Evolutionary conservation across 805 yeast genomes (phyloP), one percentile per base, ranked within the genome.

Genomic region (Suhomyces sp.): DNA sequence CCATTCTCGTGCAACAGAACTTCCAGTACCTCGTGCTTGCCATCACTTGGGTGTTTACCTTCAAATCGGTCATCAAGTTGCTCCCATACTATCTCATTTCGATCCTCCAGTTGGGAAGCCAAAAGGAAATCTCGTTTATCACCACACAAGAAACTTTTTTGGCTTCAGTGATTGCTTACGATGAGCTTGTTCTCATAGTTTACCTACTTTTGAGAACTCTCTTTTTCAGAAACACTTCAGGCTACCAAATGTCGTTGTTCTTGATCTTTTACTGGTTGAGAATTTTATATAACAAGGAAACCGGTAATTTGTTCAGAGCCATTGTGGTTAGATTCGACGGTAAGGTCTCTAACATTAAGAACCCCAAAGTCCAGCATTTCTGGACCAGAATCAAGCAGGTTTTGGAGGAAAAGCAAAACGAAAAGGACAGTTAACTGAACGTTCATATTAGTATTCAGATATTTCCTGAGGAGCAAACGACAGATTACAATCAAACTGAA

Each of bases 1-100:
- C 85, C 4, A 72, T 91, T 64, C 63, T 89, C 51, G 84, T 91
- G 8, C 82, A 90, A 23, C 90, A 83, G 59, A 88, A 88, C 65
- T 87, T 87, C 74, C 97, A 90, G 68, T 82, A 81, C 62, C 70
- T 84, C 51, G 56, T 81, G 3, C 68, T 87, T 51, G 80, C 85
- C 0, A 26, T 65, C 3, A 69, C 83, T 17, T 88, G 93, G 93
- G 63, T 82, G 47, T 67, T 86, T 51, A 81, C 86, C 40, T 82
- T 88, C 69, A 76, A 79, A 55, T 85, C 91, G 1, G 69, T 82
- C 5, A 86, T 84, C 71, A 87, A 87, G 64, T 59, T 88, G 44
- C 54, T 84, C 13, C 93, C 94, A 23, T 85, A 74, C 63, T 70
- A 76, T 58, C 59, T 84, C 45, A 72, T 86, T 47, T 77, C 92